Percentiles rank a stretch among this genome's conserved stretches.
These are phyloP conservation scores for Scedosporium boydii DNA, from an alignment of 2,329 filamentous ascomycete genomes.

Conservation along the genomic window DNA sequence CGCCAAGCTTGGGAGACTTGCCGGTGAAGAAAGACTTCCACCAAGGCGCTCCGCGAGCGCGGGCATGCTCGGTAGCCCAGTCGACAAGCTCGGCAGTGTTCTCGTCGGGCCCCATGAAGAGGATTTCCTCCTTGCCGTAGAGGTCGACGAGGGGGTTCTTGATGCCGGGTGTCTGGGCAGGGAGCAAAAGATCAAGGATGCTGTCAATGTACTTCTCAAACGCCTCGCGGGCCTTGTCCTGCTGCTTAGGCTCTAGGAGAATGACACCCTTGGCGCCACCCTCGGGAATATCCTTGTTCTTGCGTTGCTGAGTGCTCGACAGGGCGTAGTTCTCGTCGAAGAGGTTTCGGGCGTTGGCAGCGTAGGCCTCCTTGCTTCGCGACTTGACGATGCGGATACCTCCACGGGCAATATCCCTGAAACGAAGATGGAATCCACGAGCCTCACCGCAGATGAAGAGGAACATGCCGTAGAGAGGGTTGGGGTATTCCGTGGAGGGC, in stretches of 20 bases:
- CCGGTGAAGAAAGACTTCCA: slow-evolving; percentile 99
- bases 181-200: slow-evolving; percentile 87
- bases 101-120: slow-evolving; percentile 98
- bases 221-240: slow-evolving; percentile 82
- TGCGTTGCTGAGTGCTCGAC: slow-evolving; percentile 96
- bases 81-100: slow-evolving; percentile 96
- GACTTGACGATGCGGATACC: slow-evolving; percentile 99
- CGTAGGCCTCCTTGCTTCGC: slow-evolving; percentile 87
- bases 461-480: slow-evolving; percentile 96
- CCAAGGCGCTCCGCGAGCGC: slow-evolving; percentile 80
- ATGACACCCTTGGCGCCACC: slow-evolving; percentile 98
- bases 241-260: slow-evolving; percentile 83
- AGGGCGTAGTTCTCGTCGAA: slow-evolving; percentile 99
- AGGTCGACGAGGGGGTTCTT: slow-evolving; percentile 98
- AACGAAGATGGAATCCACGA: slow-evolving; percentile 92
- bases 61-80: slow-evolving; percentile 96
- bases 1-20: slow-evolving; percentile 90
- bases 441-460: slow-evolving; percentile 95
- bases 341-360: slow-evolving; percentile 89
- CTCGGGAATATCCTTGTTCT: slow-evolving; percentile 99
- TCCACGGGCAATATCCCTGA: slow-evolving; percentile 92
- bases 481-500: slow-evolving; percentile 84
- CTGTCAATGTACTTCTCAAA: slow-evolving; percentile 99
- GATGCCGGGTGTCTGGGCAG: slow-evolving; percentile 86
- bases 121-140: slow-evolving; percentile 88